Base-by-base conservation (phyloP, 1,284 basidiomycete species). In the Vanrija sp. region DNA sequence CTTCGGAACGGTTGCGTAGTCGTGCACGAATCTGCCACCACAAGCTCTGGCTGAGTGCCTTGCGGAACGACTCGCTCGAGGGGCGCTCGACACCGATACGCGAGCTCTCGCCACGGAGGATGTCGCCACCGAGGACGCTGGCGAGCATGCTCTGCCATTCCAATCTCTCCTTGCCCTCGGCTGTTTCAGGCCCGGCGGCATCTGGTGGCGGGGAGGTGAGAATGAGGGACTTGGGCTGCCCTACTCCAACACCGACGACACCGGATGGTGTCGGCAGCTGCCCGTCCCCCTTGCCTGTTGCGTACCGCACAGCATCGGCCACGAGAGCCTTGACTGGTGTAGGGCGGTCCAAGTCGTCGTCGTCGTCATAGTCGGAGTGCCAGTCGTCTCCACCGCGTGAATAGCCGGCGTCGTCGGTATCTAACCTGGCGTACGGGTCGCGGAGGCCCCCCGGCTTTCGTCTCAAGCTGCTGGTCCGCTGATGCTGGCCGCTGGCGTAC, bases 111-210 rank as follows among this genome's bases (percentile, higher is more conserved):
- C 89, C 88, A 71, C 88, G 90, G 57, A 98, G 82, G 6, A 98
- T 92, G 68, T 97, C 92, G 15, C 94, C 93, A 39, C 86, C 85
- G 29, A 98, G 81, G 21, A 97, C 93, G 39, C 91, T 94, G 9
- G 89, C 85, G 40, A 97, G 83, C 86, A 96, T 89, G 39, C 87
- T 88, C 74, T 94, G 91, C 93, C 93, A 97, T 75, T 94, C 92
- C 46, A 94, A 78, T 26, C 93, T 82, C 65, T 92, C 89, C 59
- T 83, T 82, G 64, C 90, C 87, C 65, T 88, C 86, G 44, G 83
- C 64, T 10, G 67, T 62, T 25, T 66, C 65, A 3, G 62, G 56
- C 2, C 49, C 54, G 1, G 57, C 55, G 1, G 57, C 38, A 26
- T 63, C 57, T 8, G 54, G 52, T 14, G 61, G 57, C 10, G 61